Conservation (phyloP, 352 stramenopile species). For the Plasmopara viticola region DNA sequence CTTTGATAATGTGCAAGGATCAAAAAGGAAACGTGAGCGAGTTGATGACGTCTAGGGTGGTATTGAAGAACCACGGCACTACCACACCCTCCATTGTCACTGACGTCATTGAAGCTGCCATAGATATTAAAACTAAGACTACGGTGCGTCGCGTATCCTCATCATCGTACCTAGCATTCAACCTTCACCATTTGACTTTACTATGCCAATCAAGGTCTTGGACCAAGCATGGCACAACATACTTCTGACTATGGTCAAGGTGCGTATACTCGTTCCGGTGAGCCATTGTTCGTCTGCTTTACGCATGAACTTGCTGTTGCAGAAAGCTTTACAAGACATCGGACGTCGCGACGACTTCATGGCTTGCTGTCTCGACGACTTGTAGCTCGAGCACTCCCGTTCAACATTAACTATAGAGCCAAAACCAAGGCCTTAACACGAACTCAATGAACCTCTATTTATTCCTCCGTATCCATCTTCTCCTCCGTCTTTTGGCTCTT, state of each 20-base stretch:
- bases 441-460: conserved; percentile 5
- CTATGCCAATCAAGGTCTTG: conserved; percentile 26
- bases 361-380: conserved; percentile 56
- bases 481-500: conserved; percentile 21
- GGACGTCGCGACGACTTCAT: conserved; percentile 58
- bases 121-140: conserved; percentile 50
- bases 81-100: conserved; percentile 18
- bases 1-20: conserved; percentile 8
- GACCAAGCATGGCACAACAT: conserved; percentile 50
- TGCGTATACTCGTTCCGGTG: conserved; percentile 8
- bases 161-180: not conserved
- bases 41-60: conserved; percentile 8
- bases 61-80: conserved; percentile 6
- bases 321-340: conserved; percentile 70
- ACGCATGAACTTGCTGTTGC: not conserved
- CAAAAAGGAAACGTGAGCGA: conserved; percentile 24
- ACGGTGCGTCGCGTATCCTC: conserved; percentile 17
- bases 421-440: not conserved
- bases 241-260: conserved; percentile 52
- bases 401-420: conserved; percentile 3
- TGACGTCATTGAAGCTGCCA: conserved; percentile 36
- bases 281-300: not conserved
- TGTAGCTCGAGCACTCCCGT: conserved; percentile 24
- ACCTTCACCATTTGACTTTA: not conserved
- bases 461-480: conserved; percentile 59